Conservation (phyloP, 2,329 filamentous ascomycete species). For the Fusarium bulbicola region DNA sequence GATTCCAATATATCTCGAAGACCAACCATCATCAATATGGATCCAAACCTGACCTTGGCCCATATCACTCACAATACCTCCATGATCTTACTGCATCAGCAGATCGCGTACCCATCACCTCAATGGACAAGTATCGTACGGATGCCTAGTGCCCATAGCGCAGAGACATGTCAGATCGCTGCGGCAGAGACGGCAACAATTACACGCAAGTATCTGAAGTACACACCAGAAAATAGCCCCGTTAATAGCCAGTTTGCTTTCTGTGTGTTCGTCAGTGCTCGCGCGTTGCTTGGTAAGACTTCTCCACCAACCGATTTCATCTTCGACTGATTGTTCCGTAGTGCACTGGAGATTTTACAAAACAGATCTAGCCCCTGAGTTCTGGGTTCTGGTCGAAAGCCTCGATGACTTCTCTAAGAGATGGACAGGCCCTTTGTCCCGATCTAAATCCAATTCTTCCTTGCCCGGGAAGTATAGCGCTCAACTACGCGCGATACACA, state of each 20-base stretch:
- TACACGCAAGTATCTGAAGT: constrained; percentile 55
- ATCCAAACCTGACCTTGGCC: constrained; percentile 59
- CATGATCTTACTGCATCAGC: constrained; percentile 59
- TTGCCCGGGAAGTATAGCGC: constrained; percentile 15
- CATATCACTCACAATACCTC: constrained; percentile 61
- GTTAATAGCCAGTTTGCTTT: constrained; percentile 53
- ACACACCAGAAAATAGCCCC: constrained; percentile 39
- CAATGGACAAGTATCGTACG: constrained; percentile 40
- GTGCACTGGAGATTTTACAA: constrained; percentile 36
- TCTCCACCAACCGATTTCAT: fast-evolving
- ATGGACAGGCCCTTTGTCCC: constrained; percentile 35
- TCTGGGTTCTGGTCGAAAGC: constrained; percentile 42
- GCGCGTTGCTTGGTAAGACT: constrained; percentile 49
- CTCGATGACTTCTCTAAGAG: constrained; percentile 45
- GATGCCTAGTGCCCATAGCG: constrained; percentile 56
- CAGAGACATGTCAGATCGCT: constrained; percentile 58
- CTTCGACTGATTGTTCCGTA: background rate
- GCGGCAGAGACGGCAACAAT: constrained; percentile 58
- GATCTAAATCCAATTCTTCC: background rate
- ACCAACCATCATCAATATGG: constrained; percentile 48
- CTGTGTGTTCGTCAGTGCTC: constrained; percentile 56
- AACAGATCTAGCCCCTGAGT: constrained; percentile 33
- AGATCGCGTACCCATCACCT: constrained; percentile 54
- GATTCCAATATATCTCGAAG: constrained; percentile 45
- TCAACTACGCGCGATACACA: constrained; percentile 9